Conservation (phyloP, 345 rosid species). For the Bruguiera parviflora region DNA sequence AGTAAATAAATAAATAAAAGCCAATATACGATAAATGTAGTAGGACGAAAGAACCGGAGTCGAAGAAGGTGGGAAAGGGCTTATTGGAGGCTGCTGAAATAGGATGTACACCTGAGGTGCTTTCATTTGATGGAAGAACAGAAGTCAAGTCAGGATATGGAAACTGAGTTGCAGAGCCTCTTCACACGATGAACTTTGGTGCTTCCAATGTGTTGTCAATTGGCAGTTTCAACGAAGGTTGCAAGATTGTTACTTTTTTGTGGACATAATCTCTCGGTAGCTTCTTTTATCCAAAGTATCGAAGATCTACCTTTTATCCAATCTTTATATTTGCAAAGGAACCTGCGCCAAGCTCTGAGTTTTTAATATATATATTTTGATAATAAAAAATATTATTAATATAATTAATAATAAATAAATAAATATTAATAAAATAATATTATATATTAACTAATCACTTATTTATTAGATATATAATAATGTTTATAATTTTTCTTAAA, state of each 20-base stretch:
- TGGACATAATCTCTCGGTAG: conserved; percentile 21
- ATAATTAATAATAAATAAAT: no score
- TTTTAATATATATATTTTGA: no score
- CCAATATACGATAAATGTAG: background rate
- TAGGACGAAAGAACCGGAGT: background rate
- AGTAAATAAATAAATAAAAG: background rate
- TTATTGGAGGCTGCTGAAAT: conserved; percentile 14
- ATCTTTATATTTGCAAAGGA: background rate
- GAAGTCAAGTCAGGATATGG: conserved; percentile 27
- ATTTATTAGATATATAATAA: no score
- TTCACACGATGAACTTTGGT: conserved; percentile 33
- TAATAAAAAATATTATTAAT: no score
- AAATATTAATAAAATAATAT: no score
- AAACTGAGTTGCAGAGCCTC: conserved; percentile 39
- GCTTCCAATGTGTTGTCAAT: conserved; percentile 32
- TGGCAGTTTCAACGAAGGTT: conserved; percentile 52
- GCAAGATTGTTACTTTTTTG: conserved; percentile 34
- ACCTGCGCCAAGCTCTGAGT: conserved; percentile 3
- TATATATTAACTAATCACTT: no score
- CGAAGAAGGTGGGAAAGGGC: conserved; percentile 3
- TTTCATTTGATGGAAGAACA: conserved; percentile 30
- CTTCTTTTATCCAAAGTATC: background rate
- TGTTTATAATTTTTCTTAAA: no score
- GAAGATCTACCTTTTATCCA: background rate
- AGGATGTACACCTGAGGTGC: conserved; percentile 22